Evolutionary conservation across 2,329 filamentous ascomycete species (phyloP).

Genomic region (Scorias spongiosa): DNA sequence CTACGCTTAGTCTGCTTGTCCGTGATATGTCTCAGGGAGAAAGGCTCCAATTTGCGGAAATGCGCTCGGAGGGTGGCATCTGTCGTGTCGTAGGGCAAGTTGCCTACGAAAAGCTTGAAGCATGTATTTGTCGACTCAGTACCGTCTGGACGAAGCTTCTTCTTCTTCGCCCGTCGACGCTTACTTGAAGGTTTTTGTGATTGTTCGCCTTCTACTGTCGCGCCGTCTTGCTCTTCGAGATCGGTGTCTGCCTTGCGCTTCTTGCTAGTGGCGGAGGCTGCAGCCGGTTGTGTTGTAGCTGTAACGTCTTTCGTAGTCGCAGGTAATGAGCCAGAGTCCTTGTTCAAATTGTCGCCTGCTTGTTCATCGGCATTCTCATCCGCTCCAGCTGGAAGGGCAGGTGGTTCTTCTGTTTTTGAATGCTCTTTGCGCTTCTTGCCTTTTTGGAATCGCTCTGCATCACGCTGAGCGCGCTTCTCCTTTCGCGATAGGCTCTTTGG

Average conservation of each 20-base stretch:
- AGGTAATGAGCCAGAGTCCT: slow-evolving; percentile 7
- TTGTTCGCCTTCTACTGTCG: slow-evolving; percentile 3
- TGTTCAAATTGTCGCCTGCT: slow-evolving; percentile 6
- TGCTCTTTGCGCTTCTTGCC: slow-evolving; percentile 20
- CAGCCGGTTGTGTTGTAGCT: slow-evolving; percentile 1
- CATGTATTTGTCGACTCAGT: slow-evolving; percentile 32
- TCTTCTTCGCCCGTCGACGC: slow-evolving; percentile 9
- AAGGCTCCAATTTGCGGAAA: slow-evolving; percentile 61
- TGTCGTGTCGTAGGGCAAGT: slow-evolving; percentile 76
- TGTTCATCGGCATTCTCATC: slow-evolving; percentile 13
- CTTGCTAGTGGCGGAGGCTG: slow-evolving; percentile 3
- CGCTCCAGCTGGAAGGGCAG: slow-evolving; percentile 7
- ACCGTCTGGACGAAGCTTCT: slow-evolving; percentile 7
- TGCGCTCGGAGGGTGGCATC: slow-evolving; percentile 53
- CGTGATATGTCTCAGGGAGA: slow-evolving; percentile 56
- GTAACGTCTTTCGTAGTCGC: neutral
- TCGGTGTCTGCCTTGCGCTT: slow-evolving; percentile 1
- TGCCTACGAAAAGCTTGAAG: slow-evolving; percentile 74
- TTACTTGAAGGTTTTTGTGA: slow-evolving; percentile 2
- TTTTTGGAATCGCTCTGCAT: slow-evolving; percentile 19
- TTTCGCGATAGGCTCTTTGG: slow-evolving; percentile 13
- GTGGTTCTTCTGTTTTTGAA: slow-evolving; percentile 8
- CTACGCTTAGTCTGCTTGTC: slow-evolving; percentile 49
- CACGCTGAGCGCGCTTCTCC: slow-evolving; percentile 21
- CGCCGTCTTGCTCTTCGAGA: neutral